Percentiles rank a stretch among this genome's conserved stretches.
Evolutionary conservation across 768 basidiomycete species (phyloP).

Genomic region (Pulveroboletus frians): DNA sequence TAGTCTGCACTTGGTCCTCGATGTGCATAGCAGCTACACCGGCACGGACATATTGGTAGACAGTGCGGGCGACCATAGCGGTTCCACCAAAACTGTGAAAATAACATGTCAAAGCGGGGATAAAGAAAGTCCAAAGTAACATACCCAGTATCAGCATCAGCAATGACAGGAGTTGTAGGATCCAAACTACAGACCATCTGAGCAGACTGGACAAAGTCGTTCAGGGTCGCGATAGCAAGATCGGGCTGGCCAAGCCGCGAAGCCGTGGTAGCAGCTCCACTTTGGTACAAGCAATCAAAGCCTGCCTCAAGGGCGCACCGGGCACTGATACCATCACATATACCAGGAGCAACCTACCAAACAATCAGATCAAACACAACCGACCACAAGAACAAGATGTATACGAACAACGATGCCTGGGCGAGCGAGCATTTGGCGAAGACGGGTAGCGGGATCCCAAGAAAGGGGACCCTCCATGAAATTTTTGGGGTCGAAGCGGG

Average conservation of each 20-base stretch:
- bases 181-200: constrained; percentile 66
- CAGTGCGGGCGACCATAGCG: constrained; percentile 70
- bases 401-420: constrained; percentile 69
- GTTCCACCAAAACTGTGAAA: constrained; percentile 58
- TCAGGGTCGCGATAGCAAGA: constrained; percentile 70
- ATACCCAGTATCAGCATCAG: constrained; percentile 76
- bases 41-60: constrained; percentile 61
- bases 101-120: constrained; percentile 5
- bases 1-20: constrained; percentile 79
- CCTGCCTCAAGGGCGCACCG: constrained; percentile 77
- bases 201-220: constrained; percentile 68
- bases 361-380: neutral
- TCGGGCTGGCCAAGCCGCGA: constrained; percentile 77
- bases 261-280: constrained; percentile 76
- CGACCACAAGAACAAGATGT: neutral
- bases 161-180: constrained; percentile 66
- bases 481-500: constrained; percentile 65
- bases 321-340: constrained; percentile 77
- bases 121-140: constrained; percentile 1
- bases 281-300: constrained; percentile 74
- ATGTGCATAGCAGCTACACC: constrained; percentile 76
- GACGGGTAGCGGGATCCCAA: constrained; percentile 60
- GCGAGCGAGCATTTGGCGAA: constrained; percentile 63
- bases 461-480: constrained; percentile 67
- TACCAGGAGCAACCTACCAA: constrained; percentile 64